These are phyloP conservation scores for Dacryopinax primogenitus DNA, from an alignment of 768 basidiomycete genomes.

Conservation along the genomic window DNA sequence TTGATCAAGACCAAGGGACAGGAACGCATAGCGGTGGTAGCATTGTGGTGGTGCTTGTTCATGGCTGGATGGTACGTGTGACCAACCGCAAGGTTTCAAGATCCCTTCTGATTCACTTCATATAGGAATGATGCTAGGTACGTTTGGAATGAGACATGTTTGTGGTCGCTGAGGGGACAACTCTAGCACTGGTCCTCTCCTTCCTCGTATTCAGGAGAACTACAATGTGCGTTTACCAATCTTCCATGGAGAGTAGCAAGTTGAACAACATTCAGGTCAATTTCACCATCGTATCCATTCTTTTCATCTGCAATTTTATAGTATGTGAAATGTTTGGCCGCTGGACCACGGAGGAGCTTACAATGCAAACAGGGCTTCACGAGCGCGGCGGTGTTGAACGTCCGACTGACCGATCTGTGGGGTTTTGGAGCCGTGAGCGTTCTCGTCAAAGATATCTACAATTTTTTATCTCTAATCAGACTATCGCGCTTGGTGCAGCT, in stretches of 20 bases:
- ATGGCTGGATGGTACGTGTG: background rate
- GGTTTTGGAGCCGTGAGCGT: background rate
- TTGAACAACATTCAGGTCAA: background rate
- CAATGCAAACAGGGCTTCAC: constrained; percentile 26
- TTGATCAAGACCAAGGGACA: background rate
- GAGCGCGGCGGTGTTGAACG: background rate
- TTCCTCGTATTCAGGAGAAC: constrained; percentile 12
- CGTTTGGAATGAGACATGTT: background rate
- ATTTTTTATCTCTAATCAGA: background rate
- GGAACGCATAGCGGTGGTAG: background rate
- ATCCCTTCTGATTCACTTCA: background rate
- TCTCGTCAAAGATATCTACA: background rate
- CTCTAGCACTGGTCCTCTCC: constrained; percentile 11
- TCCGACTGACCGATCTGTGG: background rate
- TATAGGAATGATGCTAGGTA: constrained; percentile 5
- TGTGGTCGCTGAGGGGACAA: background rate
- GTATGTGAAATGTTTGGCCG: constrained; percentile 35
- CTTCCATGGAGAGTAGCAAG: background rate
- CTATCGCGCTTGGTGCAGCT: constrained; percentile 20
- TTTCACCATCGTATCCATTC: constrained; percentile 9
- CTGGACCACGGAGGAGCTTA: constrained; percentile 45
- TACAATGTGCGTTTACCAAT: background rate
- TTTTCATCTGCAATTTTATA: constrained; percentile 8
- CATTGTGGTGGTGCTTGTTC: constrained; percentile 4
- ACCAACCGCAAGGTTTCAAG: background rate